Percentiles rank a stretch among this genome's conserved stretches.
phyloP scores from a whole-genome alignment of 2,329 filamentous ascomycete genomes.

The Chrysosporium queenslandicum region DNA sequence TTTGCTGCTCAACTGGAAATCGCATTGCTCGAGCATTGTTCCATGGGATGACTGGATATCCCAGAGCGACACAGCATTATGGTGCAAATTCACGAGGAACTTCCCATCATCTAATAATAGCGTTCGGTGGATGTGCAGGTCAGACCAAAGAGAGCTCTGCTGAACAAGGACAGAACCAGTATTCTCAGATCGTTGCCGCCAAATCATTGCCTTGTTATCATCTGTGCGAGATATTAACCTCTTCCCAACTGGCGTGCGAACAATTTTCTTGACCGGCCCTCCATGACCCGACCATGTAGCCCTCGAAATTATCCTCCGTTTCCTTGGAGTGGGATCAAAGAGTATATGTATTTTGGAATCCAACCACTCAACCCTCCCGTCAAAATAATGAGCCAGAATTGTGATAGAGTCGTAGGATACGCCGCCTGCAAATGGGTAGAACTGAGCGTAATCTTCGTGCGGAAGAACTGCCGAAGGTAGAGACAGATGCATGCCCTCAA shows the following conservation, averaged over 20 bases:
- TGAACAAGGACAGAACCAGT: conserved; percentile 49
- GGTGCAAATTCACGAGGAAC: conserved; percentile 70
- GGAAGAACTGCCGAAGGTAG: conserved; percentile 24
- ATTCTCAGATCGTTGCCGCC: conserved; percentile 55
- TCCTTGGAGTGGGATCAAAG: conserved; percentile 59
- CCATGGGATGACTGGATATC: conserved; percentile 58
- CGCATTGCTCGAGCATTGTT: conserved; percentile 47
- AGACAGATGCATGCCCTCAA: conserved; percentile 48
- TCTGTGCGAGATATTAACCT: conserved; percentile 72
- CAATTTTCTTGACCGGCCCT: conserved; percentile 69
- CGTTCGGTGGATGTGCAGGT: conserved; percentile 67
- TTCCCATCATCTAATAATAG: conserved; percentile 66
- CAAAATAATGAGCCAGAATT: conserved; percentile 72
- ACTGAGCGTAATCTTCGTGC: conserved; percentile 52
- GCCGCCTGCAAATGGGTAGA: conserved; percentile 61
- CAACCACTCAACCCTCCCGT: conserved; percentile 74
- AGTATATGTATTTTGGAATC: conserved; percentile 67
- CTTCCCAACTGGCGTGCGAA: conserved; percentile 70
- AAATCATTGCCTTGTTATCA: conserved; percentile 69
- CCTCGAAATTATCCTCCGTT: conserved; percentile 50
- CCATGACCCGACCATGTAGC: conserved; percentile 78
- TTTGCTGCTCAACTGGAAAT: conserved; percentile 55
- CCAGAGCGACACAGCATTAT: conserved; percentile 64
- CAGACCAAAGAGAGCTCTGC: conserved; percentile 57
- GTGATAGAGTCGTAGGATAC: conserved; percentile 54